Conservation (phyloP, 2,329 filamentous ascomycete genomes). For the Fusarium foetens region DNA sequence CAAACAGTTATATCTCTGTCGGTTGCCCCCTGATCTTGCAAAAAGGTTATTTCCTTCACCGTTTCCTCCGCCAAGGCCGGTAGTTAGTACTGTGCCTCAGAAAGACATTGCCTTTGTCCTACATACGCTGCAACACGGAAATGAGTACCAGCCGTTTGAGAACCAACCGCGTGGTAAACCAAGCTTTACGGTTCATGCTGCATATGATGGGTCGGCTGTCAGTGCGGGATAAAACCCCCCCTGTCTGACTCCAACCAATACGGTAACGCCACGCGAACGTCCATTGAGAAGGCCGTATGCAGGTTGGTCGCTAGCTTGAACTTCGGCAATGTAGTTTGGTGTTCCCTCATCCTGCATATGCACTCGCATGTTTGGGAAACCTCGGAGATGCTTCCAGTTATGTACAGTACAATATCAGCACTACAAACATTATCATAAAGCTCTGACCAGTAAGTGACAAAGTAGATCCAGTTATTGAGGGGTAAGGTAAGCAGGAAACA, state of each 20-base stretch:
- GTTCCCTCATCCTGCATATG: not conserved
- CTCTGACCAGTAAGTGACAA: not conserved
- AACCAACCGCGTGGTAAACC: not conserved
- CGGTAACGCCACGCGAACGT: not conserved
- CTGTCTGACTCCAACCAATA: not conserved
- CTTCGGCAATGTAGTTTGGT: not conserved
- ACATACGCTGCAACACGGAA: not conserved
- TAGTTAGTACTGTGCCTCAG: not conserved
- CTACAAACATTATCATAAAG: not conserved
- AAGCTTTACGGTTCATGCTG: not conserved
- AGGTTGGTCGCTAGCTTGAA: not conserved
- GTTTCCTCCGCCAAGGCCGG: not conserved
- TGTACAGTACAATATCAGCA: not conserved
- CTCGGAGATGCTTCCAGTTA: not conserved
- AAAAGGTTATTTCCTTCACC: not conserved
- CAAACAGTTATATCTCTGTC: not conserved
- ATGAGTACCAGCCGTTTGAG: not conserved
- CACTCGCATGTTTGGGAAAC: not conserved
- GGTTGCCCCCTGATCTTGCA: not conserved
- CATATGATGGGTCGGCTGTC: not conserved
- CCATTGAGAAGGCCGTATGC: not conserved
- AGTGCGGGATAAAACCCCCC: not conserved
- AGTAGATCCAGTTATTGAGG: slow-evolving; percentile 1
- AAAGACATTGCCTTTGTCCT: not conserved
- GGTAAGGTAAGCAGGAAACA: not conserved